Conservation (phyloP, 331 rosid species). For the Cydonia oblonga region DNA sequence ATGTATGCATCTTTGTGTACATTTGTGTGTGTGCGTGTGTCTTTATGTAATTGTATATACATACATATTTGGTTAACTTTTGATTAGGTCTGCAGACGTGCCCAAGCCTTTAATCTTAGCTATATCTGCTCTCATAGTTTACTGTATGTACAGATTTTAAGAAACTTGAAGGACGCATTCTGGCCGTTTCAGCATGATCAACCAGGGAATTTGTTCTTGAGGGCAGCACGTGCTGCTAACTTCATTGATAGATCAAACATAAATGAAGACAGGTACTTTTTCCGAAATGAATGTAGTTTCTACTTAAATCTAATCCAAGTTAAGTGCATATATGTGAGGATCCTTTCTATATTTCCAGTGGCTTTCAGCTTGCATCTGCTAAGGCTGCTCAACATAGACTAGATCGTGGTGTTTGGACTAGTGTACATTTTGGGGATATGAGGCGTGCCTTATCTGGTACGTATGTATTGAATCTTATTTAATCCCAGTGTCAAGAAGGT, state of each 20-base stretch:
- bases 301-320: neutral
- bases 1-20: too few species aligned
- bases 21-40: too few species aligned
- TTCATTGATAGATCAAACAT: slow-evolving; percentile 45
- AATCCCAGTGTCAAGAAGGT: neutral
- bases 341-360: slow-evolving; percentile 37
- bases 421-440: slow-evolving; percentile 83
- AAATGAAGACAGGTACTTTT: slow-evolving; percentile 56
- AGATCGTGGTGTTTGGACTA: slow-evolving; percentile 91
- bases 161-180: slow-evolving; percentile 69
- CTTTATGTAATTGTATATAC: neutral
- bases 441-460: slow-evolving; percentile 82
- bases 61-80: neutral
- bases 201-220: slow-evolving; percentile 57
- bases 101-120: neutral
- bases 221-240: slow-evolving; percentile 84
- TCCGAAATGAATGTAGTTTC: neutral
- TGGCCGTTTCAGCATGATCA: slow-evolving; percentile 87
- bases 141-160: slow-evolving; percentile 49
- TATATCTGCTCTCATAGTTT: slow-evolving; percentile 7
- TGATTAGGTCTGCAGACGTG: neutral
- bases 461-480: slow-evolving; percentile 6
- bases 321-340: neutral
- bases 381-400: slow-evolving; percentile 95
- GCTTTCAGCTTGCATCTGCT: slow-evolving; percentile 82